Percentiles rank a stretch among this genome's conserved stretches.
Evolutionary conservation across 768 basidiomycete genomes (phyloP).

Genomic region (Strobilomyces echinocephalus): DNA sequence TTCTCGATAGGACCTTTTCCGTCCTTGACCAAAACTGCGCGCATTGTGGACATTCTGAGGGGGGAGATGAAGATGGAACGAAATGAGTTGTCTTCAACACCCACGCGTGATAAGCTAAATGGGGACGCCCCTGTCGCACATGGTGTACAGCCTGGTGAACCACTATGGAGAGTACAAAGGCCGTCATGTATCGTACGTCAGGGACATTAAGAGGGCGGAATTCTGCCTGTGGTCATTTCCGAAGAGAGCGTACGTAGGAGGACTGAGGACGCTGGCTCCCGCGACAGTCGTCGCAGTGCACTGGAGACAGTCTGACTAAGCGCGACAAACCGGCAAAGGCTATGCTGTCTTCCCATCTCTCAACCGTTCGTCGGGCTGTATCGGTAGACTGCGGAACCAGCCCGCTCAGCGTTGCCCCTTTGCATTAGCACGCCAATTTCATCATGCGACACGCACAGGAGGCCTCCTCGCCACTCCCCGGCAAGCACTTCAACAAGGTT

Average conservation of each 20-base stretch:
- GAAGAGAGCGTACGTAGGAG: too few relatives aligned
- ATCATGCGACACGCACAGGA: conserved; percentile 17
- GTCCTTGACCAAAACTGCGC: conserved; percentile 73
- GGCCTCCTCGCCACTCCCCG: conserved; percentile 8
- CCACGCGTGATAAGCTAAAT: not conserved
- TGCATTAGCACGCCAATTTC: conserved; percentile 1
- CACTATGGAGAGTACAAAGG: not conserved
- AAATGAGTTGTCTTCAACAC: not conserved
- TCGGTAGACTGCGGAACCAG: conserved; percentile 7
- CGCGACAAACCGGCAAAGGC: conserved; percentile 11
- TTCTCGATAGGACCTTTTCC: conserved; percentile 71
- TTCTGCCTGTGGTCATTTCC: conserved; percentile 3
- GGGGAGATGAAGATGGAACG: not conserved
- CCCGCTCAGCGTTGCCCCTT: not conserved
- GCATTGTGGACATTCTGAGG: conserved; percentile 45
- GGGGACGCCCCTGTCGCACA: not conserved
- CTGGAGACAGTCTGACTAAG: conserved; percentile 17
- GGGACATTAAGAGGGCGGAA: too few relatives aligned
- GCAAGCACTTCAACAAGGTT: conserved; percentile 44
- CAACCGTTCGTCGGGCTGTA: not conserved
- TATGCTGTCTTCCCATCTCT: not conserved
- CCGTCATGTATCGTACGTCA: not conserved
- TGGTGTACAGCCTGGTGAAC: not conserved
- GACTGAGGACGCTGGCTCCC: not conserved
- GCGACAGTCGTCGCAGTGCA: not conserved